Base-by-base conservation (phyloP, 1,139 yeast species). In the Nakaseomyces nivariensis region DNA sequence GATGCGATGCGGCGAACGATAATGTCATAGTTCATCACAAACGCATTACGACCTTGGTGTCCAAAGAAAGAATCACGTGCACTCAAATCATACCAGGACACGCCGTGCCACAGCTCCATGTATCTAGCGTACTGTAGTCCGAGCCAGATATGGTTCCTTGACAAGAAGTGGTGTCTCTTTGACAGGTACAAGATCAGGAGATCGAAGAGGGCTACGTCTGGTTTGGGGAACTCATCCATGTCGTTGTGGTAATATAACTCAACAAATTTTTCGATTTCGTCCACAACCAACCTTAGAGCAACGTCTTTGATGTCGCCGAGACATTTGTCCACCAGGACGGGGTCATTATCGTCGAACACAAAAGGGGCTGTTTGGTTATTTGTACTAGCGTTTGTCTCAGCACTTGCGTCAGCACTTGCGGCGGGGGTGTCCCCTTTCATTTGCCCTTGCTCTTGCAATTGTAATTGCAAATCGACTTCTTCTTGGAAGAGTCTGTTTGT, bases 81-180 rank as follows among this genome's bases (percentile, higher is more conserved):
- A 60, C 95, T 84, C 57, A 83, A 73, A 34, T 67, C 62, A 40
- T 77, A 77, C 79, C 88, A 80, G 27, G 82, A 73, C 29, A 82
- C 70, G 0, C 95, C 96, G 62, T 80, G 85, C 92, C 95, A 87
- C 37, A 83, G 68, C 62, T 88, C 96, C 51, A 78, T 62, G 52
- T 73, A 73, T 55, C 95, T 68, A 37, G 77, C 66, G 53, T 75
- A 62, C 53, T 79, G 78, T 2, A 78, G 74, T 22, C 81, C 74
- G 53, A 73, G 72, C 37, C 63, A 61, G 32, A 72, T 71, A 61
- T 85, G 92, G 3, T 70, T 74, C 13, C 66, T 66, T 0, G 82
- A 74, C 38, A 85, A 63, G 32, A 81, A 62, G 29, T 70, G 66
- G 26, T 74, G 71, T 53, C 75, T 77, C 46, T 67, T 67, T 37